Evolutionary conservation across 1,139 yeast genomes (phyloP), one percentile per base, ranked within the genome.

Genomic region (Magnusiomyces paraingens): DNA sequence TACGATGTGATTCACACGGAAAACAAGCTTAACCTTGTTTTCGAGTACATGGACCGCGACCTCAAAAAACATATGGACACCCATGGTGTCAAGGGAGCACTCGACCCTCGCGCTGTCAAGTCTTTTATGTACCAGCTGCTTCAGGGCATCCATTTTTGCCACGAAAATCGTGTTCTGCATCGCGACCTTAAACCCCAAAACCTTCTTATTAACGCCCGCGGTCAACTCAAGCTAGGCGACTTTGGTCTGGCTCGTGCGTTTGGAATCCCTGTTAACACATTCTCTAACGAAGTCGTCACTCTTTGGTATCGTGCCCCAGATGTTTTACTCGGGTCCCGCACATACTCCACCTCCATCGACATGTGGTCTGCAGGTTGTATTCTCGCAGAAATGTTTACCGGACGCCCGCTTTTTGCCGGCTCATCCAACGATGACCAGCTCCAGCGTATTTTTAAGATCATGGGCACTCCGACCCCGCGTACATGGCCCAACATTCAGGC

Each of bases 311-410:
- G 99, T 59, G 98, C 99, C 0, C 99, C 99, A 0, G 99, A 93
- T 68, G 99, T 93, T 44, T 74, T 93, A 54, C 80, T 93, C 70
- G 99, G 99, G 0, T 88, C 96, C 0, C 80, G 97, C 62, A 90
- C 95, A 50, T 93, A 93, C 70, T 86, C 96, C 36, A 93, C 99
- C 0, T 88, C 96, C 1, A 93, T 93, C 59, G 99, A 93, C 70
- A 90, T 93, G 72, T 93, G 99, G 99, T 89, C 97, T 32, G 95
- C 96, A 21, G 99, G 99, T 12, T 93, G 99, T 71, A 93, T 93
- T 54, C 78, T 93, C 67, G 98, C 98, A 1, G 99, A 93, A 69
- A 93, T 93, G 99, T 85, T 93, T 62, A 88, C 96, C 10, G 99
- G 99, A n/a, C 84, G 93, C 63, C 97, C 99, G 0, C 73, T 93